Evolutionary conservation across 1,139 yeast genomes (phyloP), one percentile per base, ranked within the genome.

Genomic region (Saccharomyces hybrid): DNA sequence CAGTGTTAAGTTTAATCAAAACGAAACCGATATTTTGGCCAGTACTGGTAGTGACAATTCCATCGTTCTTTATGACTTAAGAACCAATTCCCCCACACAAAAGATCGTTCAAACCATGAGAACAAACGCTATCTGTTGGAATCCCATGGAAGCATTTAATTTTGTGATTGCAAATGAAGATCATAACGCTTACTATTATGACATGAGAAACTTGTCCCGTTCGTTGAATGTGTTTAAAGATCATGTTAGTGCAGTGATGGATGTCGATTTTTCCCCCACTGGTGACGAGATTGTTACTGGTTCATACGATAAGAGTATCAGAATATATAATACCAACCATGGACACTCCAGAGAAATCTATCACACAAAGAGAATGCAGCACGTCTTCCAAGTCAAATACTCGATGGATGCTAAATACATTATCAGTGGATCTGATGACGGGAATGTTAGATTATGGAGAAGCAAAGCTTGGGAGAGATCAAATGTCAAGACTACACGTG

Each of bases 331-430:
- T 53, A 75, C 83, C 1, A 76, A 81, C 54, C 88, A 86, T 59
- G 99, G 99, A 28, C 98, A 91, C 70, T 88, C 96, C 19, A 79
- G 97, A 62, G 99, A 93, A 66, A 81, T 95, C 50, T 93, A 95
- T 71, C 99, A 93, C 67, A 95, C 99, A 26, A 90, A 89, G 75
- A 81, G 99, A 68, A 93, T 93, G 99, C 99, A 93, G 74, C 85
- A 93, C 59, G 86, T 93, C 8, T 89, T 91, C 72, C 80, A 87
- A 57, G 89, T 86, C 47, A 83, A 85, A 61, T 95, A 78, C 71
- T 82, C 96, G 7, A 88, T 89, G 79, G 99, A 93, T 71, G 78
- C 96, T 53, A 83, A 85, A 66, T 93, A 90, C 71, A 82, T 95
- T 46, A 74, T 91, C 55, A 82, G 90, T 59, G 99, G 98, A 14